phyloP scores from a whole-genome alignment of 2,329 filamentous ascomycete genomes.

The Xylaria sp. region DNA sequence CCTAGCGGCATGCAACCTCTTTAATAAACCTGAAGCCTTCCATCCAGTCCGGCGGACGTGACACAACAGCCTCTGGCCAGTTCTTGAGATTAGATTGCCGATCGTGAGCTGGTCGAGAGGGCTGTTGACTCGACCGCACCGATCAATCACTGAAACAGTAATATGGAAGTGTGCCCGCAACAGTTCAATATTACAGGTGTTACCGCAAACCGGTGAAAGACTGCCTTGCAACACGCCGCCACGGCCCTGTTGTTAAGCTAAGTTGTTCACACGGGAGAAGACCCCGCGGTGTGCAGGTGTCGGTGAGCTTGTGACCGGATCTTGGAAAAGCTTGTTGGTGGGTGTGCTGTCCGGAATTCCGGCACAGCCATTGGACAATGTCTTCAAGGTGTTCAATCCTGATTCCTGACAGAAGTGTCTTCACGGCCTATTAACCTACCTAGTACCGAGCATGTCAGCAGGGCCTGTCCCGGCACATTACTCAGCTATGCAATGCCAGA shows the following conservation, averaged over 20 bases:
- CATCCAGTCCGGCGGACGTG: slow-evolving; percentile 3
- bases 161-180: not conserved
- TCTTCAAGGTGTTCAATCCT: not conserved
- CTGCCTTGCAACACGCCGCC: slow-evolving; percentile 12
- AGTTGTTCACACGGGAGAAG: too few species aligned
- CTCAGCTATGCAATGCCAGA: not conserved
- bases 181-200: not conserved
- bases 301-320: slow-evolving; percentile 23
- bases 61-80: slow-evolving; percentile 8
- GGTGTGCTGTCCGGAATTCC: not conserved
- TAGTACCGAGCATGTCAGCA: not conserved
- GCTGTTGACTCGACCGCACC: not conserved
- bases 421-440: too few species aligned
- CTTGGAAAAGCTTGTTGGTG: slow-evolving; percentile 2
- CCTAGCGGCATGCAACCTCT: slow-evolving; percentile 18
- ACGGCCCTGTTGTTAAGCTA: slow-evolving; percentile 11
- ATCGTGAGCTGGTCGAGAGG: not conserved
- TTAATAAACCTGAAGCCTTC: slow-evolving; percentile 3
- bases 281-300: not conserved
- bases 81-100: slow-evolving; percentile 11
- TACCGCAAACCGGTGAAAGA: slow-evolving; percentile 14
- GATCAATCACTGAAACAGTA: not conserved
- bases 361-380: not conserved
- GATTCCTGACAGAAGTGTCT: not conserved
- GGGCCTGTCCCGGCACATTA: not conserved